Conservation (phyloP, 2,329 filamentous ascomycete genomes). For the Trichophyton simii region DNA sequence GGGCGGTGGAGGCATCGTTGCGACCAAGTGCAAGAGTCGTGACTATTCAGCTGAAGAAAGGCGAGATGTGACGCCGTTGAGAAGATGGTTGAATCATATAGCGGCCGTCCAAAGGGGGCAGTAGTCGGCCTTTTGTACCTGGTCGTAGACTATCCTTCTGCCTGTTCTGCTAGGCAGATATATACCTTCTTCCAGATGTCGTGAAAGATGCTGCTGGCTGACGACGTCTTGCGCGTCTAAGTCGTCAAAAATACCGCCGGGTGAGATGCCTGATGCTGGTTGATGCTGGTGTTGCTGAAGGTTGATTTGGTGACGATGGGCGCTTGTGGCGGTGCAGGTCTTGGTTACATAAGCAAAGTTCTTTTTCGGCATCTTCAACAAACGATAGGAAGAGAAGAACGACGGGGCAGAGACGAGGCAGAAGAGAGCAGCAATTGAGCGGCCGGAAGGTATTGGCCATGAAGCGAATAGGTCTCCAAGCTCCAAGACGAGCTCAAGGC, state of each 20-base stretch:
- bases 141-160: not conserved
- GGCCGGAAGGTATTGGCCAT: constrained; percentile 15
- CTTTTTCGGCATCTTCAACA: not conserved
- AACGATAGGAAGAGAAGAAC: not conserved
- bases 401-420: not conserved
- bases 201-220: not conserved
- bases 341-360: not conserved
- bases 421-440: not conserved
- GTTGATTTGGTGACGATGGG: not conserved
- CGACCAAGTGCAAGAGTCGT: constrained; percentile 4
- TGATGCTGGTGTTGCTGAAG: not conserved
- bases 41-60: not conserved
- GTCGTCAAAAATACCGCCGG: not conserved
- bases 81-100: not conserved
- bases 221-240: not conserved
- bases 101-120: constrained; percentile 3
- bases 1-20: constrained; percentile 39
- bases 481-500: constrained; percentile 18
- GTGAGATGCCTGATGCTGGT: not conserved
- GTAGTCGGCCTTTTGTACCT: not conserved
- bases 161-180: not conserved
- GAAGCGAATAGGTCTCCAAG: constrained; percentile 25
- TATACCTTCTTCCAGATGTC: not conserved
- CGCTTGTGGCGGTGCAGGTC: not conserved
- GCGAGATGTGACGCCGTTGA: not conserved